Percentiles rank a stretch among this genome's conserved stretches.
Conservation (phyloP, 768 basidiomycete genomes). For the Pisolithus microcarpus region DNA sequence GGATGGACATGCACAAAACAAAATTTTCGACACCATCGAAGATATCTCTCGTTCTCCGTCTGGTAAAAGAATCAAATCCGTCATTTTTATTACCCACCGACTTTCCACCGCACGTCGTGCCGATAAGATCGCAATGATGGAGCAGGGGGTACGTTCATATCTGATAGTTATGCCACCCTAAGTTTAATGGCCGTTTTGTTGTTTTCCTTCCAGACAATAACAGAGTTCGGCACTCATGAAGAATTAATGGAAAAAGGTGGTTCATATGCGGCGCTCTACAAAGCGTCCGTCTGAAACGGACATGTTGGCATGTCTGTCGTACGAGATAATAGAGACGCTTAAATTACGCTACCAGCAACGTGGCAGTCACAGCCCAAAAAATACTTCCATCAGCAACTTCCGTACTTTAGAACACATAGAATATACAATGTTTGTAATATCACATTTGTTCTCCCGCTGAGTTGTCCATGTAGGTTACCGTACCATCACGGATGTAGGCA, state of each 20-base stretch:
- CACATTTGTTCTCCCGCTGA: conserved; percentile 41
- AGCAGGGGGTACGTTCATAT: conserved; percentile 48
- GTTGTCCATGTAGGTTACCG: conserved; percentile 62
- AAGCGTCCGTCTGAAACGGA: conserved; percentile 49
- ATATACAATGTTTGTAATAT: conserved; percentile 10
- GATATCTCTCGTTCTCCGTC: conserved; percentile 50
- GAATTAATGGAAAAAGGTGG: conserved; percentile 54
- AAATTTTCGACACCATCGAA: conserved; percentile 71
- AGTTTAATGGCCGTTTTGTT: conserved; percentile 17
- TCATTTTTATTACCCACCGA: conserved; percentile 80
- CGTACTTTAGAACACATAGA: conserved; percentile 21
- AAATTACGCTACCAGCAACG: not conserved
- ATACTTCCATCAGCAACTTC: conserved; percentile 10
- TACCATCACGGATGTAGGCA: conserved; percentile 57
- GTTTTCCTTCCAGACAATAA: conserved; percentile 45
- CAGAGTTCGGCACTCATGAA: conserved; percentile 70
- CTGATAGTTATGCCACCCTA: conserved; percentile 5
- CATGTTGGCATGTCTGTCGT: not conserved
- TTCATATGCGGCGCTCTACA: conserved; percentile 63
- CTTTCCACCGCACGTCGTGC: conserved; percentile 75
- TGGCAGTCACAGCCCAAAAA: conserved; percentile 11
- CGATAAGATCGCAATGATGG: conserved; percentile 85
- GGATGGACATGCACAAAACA: conserved; percentile 73
- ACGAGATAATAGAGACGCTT: conserved; percentile 3
- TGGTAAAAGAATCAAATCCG: conserved; percentile 58